These are phyloP conservation scores for Nicotiana benthamiana DNA, from an alignment of 257 asterid genomes.

Conservation along the genomic window DNA sequence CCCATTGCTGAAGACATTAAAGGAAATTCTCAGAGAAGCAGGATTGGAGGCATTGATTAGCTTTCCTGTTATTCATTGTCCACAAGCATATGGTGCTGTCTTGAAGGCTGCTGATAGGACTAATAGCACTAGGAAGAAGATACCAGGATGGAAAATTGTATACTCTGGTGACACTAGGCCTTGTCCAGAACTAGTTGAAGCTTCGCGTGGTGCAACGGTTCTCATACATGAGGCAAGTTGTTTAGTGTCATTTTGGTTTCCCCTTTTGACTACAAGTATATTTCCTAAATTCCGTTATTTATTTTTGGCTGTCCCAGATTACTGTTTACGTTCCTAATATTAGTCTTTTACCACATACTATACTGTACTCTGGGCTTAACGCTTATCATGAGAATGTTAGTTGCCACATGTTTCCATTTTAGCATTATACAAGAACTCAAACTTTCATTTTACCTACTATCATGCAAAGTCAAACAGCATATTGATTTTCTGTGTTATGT, in stretches of 20 bases:
- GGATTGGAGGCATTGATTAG: conserved; percentile 64
- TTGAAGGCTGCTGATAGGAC: conserved; percentile 56
- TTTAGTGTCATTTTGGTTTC: not conserved
- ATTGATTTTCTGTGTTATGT: not conserved
- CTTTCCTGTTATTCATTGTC: conserved; percentile 86
- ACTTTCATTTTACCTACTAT: not conserved
- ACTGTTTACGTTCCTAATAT: not conserved
- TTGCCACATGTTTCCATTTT: not conserved
- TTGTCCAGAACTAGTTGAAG: conserved; percentile 71
- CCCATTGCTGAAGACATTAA: conserved; percentile 39
- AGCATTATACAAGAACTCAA: not conserved
- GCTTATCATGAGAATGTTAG: not conserved
- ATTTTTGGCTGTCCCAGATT: not conserved
- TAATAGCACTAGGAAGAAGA: conserved; percentile 43
- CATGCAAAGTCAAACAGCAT: not conserved
- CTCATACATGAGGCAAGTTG: conserved; percentile 73
- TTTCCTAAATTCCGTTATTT: not conserved
- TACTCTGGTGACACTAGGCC: conserved; percentile 99
- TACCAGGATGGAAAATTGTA: conserved; percentile 90
- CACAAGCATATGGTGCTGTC: conserved; percentile 69
- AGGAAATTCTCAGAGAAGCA: conserved; percentile 46
- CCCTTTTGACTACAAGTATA: not conserved
- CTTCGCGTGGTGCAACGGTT: conserved; percentile 73
- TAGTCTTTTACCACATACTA: not conserved
- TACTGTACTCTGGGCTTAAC: not conserved